Base-by-base conservation (phyloP, 225 moss, liverwort and hornwort genomes). In the Neckera pumila region DNA sequence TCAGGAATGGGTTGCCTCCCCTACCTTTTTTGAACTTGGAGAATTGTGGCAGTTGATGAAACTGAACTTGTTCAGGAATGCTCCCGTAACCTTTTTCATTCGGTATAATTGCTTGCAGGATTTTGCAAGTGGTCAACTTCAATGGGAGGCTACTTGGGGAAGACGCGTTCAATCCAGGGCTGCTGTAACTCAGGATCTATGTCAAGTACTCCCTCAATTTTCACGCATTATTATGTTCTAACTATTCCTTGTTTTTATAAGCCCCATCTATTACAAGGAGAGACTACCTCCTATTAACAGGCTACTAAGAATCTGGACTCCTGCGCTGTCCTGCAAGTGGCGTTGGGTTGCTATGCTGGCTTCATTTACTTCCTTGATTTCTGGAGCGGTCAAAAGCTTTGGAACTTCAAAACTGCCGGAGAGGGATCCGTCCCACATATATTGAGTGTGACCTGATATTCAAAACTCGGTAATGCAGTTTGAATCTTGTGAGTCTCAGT, bases 81-180 rank as follows among this genome's bases (percentile, higher is more conserved):
- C 64, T 33, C 64, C 16, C 16, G 31, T 31, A 15, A 62, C 62
- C 62, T 61, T 63, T 33, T 9, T 9, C 17, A 33, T 63, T 63
- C 63, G 20, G 16, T 57, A 11, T 33, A 59, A 88, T 79, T 70
- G 77, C 58, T 86, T 42, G n/a, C 21, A 51, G 30, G 31, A 38
- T 59, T 89, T 51, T 74, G 38, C 80, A 82, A 91, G 89, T 70
- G 87, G 90, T 83, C 57, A 92, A 71, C 30, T 91, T 21, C 87
- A 84, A 61, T 91, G 90, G 87, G 90, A 91, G 69, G 82, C 82
- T 70, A 36, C 34, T 33, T 65, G 19, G 19, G 66, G 34, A 66
- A 11, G 36, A 66, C n/a, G 11, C 11, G 21, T 21, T n/a, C 21
- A 21, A n/a, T 67, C 18, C 34, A 65, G 34, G 65, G 34, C 87